These are phyloP conservation scores for Lasiodiplodia gonubiensis DNA, from an alignment of 2,329 filamentous ascomycete species.

Conservation along the genomic window DNA sequence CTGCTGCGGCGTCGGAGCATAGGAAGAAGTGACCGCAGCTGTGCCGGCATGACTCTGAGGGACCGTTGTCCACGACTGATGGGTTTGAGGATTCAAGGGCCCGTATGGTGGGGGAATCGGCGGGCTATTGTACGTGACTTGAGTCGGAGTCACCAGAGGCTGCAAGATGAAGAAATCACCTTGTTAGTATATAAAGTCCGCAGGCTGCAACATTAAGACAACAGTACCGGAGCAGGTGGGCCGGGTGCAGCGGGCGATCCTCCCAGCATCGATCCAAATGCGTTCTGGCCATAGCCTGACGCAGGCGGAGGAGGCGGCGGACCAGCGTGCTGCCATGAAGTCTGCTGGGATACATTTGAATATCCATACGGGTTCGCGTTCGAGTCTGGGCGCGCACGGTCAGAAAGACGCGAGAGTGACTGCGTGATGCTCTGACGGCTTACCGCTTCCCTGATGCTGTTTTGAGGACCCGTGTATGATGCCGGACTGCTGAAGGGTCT, in stretches of 20 bases:
- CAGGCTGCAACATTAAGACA: background rate
- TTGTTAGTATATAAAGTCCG: background rate
- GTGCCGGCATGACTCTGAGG: background rate
- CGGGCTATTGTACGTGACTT: background rate
- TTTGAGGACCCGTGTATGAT: background rate
- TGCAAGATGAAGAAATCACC: background rate
- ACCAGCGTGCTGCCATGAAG: slow-evolving; percentile 13
- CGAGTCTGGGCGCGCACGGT: background rate
- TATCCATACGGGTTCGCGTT: slow-evolving; percentile 18
- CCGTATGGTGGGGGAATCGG: slow-evolving; percentile 15
- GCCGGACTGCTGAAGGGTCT: slow-evolving; percentile 19
- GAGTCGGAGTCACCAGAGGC: background rate
- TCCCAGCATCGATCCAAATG: background rate
- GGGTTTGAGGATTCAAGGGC: background rate
- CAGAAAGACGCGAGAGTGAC: background rate
- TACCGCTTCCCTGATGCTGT: background rate
- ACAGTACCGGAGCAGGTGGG: slow-evolving; percentile 6
- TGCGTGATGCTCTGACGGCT: background rate
- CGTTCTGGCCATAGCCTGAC: background rate
- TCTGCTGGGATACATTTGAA: slow-evolving; percentile 2
- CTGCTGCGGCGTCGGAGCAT: background rate
- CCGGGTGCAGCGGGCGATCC: background rate
- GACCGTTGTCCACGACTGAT: background rate
- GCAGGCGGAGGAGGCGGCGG: slow-evolving; percentile 8
- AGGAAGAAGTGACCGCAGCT: background rate